Conservation (phyloP, 2,329 filamentous ascomycete species). For the Aspergillus floridensis region DNA sequence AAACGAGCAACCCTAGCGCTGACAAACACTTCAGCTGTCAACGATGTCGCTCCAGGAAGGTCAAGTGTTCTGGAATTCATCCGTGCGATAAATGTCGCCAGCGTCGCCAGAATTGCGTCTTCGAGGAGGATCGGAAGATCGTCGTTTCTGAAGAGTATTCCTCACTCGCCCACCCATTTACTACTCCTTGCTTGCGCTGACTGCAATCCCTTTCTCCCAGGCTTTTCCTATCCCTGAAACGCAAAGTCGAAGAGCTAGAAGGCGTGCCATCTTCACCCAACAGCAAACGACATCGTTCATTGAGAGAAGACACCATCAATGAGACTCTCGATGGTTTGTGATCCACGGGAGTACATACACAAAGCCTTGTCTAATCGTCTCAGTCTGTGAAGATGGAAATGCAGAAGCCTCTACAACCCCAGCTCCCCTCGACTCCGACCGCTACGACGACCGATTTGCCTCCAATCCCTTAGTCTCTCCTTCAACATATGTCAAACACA, state of each 20-base stretch:
- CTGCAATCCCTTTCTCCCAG: not conserved
- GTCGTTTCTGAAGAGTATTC: conserved; percentile 44
- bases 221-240: conserved; percentile 19
- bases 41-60: conserved; percentile 40
- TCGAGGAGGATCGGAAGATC: conserved; percentile 45
- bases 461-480: conserved; percentile 24
- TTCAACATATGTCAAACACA: conserved; percentile 31
- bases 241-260: conserved; percentile 19
- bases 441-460: conserved; percentile 30
- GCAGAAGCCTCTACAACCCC: conserved; percentile 4
- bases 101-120: conserved; percentile 36
- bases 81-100: conserved; percentile 40
- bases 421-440: conserved; percentile 8
- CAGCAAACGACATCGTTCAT: conserved; percentile 12
- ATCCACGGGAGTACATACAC: not conserved
- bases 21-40: conserved; percentile 30
- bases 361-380: not conserved
- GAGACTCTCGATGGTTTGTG: conserved; percentile 4
- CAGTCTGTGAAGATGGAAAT: not conserved
- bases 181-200: not conserved
- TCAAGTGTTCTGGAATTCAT: conserved; percentile 38
- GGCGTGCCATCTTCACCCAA: conserved; percentile 10
- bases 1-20: not conserved
- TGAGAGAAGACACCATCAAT: conserved; percentile 1
- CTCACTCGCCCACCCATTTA: not conserved